These are phyloP conservation scores for Pseudozyma hubeiensis DNA, from an alignment of 1,284 basidiomycete genomes.

Conservation along the genomic window DNA sequence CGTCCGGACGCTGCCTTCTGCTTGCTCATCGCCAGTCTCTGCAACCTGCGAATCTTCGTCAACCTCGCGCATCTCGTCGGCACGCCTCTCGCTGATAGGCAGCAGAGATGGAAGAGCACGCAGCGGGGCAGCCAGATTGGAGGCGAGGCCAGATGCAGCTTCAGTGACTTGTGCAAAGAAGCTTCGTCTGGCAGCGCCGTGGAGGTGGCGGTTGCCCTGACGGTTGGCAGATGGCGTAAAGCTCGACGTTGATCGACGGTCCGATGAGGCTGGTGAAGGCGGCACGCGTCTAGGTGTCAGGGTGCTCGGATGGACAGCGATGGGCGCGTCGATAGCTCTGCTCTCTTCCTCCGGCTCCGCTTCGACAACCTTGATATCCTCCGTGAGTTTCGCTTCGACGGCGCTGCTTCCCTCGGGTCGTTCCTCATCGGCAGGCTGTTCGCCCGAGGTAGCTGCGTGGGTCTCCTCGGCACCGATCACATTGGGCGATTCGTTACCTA, in stretches of 20 bases:
- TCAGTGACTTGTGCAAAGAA: slow-evolving; percentile 34
- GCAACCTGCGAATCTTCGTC: background rate
- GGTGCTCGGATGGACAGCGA: background rate
- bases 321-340: background rate
- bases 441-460: too few relatives aligned
- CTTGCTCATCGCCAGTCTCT: background rate
- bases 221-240: slow-evolving; percentile 44
- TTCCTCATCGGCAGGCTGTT: too few relatives aligned
- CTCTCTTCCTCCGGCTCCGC: background rate
- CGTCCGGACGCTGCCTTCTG: background rate
- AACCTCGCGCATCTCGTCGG: slow-evolving; percentile 15
- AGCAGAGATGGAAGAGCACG: slow-evolving; percentile 32
- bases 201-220: slow-evolving; percentile 42
- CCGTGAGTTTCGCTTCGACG: background rate
- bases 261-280: slow-evolving; percentile 45
- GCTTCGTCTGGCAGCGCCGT: slow-evolving; percentile 34
- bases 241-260: slow-evolving; percentile 37
- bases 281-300: slow-evolving; percentile 24
- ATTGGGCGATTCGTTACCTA: too few relatives aligned
- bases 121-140: slow-evolving; percentile 34
- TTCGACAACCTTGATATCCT: too few relatives aligned
- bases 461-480: too few relatives aligned
- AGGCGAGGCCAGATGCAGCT: slow-evolving; percentile 32
- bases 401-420: too few relatives aligned
- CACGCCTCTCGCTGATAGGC: slow-evolving; percentile 33